phyloP scores from a whole-genome alignment of 2,329 filamentous ascomycete genomes.

The Fusarium transvaalense region DNA sequence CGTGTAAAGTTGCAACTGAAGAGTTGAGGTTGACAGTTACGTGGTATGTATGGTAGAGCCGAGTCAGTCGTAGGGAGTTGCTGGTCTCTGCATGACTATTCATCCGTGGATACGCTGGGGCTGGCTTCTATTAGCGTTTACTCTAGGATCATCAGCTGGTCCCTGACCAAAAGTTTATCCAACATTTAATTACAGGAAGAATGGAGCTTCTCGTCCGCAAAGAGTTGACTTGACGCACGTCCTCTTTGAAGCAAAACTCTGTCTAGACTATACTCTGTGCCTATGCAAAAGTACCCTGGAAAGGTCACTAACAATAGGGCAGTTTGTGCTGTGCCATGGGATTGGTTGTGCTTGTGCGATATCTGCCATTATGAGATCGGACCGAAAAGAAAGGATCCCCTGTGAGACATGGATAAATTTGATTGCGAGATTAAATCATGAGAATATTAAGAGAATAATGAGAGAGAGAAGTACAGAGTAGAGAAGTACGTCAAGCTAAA shows the following conservation, averaged over 20 bases:
- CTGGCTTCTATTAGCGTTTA: not conserved
- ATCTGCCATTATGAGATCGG: slow-evolving; percentile 36
- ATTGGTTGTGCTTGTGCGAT: slow-evolving; percentile 23
- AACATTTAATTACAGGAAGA: not conserved
- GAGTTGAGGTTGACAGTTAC: not conserved
- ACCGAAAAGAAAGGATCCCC: slow-evolving; percentile 25
- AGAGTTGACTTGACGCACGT: slow-evolving; percentile 8
- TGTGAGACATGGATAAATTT: slow-evolving; percentile 27
- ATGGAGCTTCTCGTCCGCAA: slow-evolving; percentile 5
- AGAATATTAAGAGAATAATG: not conserved
- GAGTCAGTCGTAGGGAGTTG: slow-evolving; percentile 12
- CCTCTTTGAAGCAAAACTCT: slow-evolving; percentile 15
- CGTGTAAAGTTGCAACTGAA: not conserved
- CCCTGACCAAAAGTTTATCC: slow-evolving; percentile 9
- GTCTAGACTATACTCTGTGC: too few species aligned
- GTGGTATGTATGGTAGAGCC: not conserved
- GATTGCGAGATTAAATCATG: slow-evolving; percentile 18
- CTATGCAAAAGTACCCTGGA: not conserved
- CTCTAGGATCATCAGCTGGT: slow-evolving; percentile 1
- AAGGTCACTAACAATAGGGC: not conserved
- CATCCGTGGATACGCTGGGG: too few species aligned
- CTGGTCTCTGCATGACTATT: slow-evolving; percentile 11
- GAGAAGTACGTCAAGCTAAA: not conserved
- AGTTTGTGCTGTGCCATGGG: slow-evolving; percentile 20
- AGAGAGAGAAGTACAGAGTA: not conserved